Evolutionary conservation across 78 protist genomes (phyloP).

Genomic region (Acrasis kona): DNA sequence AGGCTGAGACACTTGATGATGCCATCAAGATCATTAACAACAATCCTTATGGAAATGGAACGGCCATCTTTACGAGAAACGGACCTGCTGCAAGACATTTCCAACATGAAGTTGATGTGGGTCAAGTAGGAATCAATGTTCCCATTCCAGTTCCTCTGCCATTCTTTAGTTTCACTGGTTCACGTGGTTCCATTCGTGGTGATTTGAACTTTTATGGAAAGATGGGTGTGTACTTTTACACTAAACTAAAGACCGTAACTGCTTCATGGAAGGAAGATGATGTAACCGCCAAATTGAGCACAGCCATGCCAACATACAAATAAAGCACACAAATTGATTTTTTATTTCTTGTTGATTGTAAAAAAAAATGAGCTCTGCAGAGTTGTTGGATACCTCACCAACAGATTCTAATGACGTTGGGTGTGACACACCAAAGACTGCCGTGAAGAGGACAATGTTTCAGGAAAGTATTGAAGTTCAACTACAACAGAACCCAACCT

Average conservation of each 20-base stretch:
- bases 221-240: constrained; percentile 70
- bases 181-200: constrained; percentile 73
- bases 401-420: no score
- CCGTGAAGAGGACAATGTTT: no score
- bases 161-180: constrained; percentile 93
- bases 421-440: no score
- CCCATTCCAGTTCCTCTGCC: constrained; percentile 97
- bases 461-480: no score
- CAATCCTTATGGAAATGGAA: constrained; percentile 97
- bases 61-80: constrained; percentile 88
- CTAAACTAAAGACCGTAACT: constrained; percentile 86
- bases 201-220: constrained; percentile 85
- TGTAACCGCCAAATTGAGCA: not conserved
- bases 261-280: constrained; percentile 68
- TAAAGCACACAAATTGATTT: not conserved
- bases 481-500: no score
- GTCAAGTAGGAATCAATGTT: constrained; percentile 89
- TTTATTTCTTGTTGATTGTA: no score
- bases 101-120: constrained; percentile 75
- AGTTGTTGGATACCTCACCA: no score
- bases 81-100: constrained; percentile 91
- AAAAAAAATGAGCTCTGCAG: no score
- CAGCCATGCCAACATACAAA: not conserved
- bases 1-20: constrained; percentile 83
- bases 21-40: constrained; percentile 88